Base-by-base conservation (phyloP, 352 stramenopile genomes). In the Pythium volutum region DNA sequence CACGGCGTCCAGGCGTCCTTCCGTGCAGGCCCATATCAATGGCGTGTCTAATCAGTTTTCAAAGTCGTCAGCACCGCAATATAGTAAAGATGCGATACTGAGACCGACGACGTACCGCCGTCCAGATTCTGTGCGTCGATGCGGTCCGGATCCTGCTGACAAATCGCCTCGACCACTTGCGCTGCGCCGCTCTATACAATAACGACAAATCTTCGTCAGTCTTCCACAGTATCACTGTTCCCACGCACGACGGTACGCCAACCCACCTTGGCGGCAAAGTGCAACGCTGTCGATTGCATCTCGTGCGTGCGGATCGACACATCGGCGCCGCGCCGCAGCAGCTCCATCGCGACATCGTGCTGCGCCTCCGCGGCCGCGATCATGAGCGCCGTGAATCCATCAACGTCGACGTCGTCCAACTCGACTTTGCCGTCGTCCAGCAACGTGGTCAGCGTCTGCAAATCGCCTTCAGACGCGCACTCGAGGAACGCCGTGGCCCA, bases 311-410 rank as follows among this genome's bases (percentile, higher is more conserved):
- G 79, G 18, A 87, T 70, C 22, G 62, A 58, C 20, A 89, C 78
- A 41, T 91, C 73, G 8, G 84, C 84, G 45, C 79, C 80, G 22
- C 76, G 79, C 2, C 48, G 52, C 16, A 94, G 63, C 39, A 94
- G 61, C 53, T 82, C 73, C 38, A 74, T 66, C 20, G 86, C 82
- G 16, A 94, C 70, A 14, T 71, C 64, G 10, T 66, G 50, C 55
- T 90, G 82, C 43, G 82, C 84, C 61, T 94, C 84, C 11, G 84
- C 84, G 3, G 82, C 74, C 7, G 84, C 82, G 50, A 94, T 86
- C 84, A 94, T 91, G 43, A 94, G 74, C 50, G 84, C 84, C 29
- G 84, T 89, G 68, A 94, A 94, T 55, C 84, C 84, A 54, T 94
- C 84, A 25, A 91, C 82, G 69, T 94, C 84, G 53, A 89, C 74